A percentile compares a stretch with the other conserved stretches of the same genome.
phyloP scores from a whole-genome alignment of 2,329 filamentous ascomycete species.

The Trichothecium roseum region DNA sequence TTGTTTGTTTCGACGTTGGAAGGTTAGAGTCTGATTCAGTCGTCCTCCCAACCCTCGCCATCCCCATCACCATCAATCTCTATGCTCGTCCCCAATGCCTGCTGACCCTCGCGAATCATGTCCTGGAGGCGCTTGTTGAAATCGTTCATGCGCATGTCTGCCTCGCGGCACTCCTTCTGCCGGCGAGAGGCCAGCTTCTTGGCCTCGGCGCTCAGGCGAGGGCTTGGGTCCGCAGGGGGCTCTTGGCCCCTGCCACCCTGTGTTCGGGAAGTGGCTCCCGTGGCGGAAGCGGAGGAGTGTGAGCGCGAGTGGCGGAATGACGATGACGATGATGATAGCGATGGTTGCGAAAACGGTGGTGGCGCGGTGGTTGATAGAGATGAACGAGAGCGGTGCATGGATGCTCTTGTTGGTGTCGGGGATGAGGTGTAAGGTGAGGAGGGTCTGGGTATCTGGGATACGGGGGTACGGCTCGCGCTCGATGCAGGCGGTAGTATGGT shows the following conservation, averaged over 20 bases:
- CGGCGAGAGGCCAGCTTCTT: constrained; percentile 63
- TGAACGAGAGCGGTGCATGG: not conserved
- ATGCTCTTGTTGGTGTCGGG: constrained; percentile 6
- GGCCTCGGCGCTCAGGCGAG: constrained; percentile 53
- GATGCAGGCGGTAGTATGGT: no score
- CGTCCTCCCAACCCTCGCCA: constrained; percentile 27
- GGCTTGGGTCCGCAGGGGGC: constrained; percentile 26
- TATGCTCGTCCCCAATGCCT: constrained; percentile 68
- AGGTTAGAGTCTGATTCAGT: no score
- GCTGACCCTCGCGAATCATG: constrained; percentile 82
- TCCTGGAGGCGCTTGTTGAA: constrained; percentile 72
- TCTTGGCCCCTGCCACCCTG: constrained; percentile 2
- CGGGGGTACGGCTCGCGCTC: no score
- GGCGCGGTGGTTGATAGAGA: no score
- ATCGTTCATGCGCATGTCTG: constrained; percentile 67
- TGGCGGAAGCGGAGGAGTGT: constrained; percentile 32
- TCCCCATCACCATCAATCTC: constrained; percentile 43
- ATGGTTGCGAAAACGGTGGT: not conserved
- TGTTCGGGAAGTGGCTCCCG: constrained; percentile 13
- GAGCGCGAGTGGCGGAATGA: constrained; percentile 37
- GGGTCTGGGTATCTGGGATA: no score
- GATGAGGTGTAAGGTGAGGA: no score
- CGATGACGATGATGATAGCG: not conserved
- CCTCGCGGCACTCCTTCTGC: constrained; percentile 62
- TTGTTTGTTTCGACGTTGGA: no score